Percentiles rank a stretch among this genome's conserved stretches.
Conservation (phyloP, 73 alveolate species). For the Paramecium caudatum region DNA sequence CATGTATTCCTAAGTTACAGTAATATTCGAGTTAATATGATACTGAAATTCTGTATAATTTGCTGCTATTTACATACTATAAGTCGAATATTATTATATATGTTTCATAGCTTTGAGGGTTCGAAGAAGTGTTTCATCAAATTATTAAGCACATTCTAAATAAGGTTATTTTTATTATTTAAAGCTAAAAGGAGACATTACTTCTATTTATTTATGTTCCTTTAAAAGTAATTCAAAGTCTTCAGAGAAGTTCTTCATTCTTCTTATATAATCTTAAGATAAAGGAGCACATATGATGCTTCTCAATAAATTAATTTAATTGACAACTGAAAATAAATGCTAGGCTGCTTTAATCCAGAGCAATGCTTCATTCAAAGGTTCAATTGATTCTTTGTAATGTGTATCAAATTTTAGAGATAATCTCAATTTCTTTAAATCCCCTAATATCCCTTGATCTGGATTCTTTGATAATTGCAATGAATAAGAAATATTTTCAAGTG, state of each 20-base stretch:
- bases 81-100: not conserved
- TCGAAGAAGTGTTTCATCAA: not conserved
- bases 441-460: not conserved
- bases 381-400: conserved; percentile 20
- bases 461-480: not conserved
- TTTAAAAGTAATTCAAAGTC: conserved; percentile 8
- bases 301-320: not conserved
- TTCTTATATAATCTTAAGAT: conserved; percentile 49
- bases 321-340: not conserved
- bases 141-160: conserved; percentile 3
- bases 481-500: not conserved
- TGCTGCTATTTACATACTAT: not conserved
- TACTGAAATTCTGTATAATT: conserved; percentile 21
- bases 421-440: conserved; percentile 17
- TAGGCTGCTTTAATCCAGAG: conserved; percentile 41
- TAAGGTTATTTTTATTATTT: conserved; percentile 48
- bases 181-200: conserved; percentile 47
- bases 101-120: not conserved
- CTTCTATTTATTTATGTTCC: conserved; percentile 43
- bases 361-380: conserved; percentile 8
- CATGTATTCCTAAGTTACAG: not conserved
- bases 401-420: not conserved
- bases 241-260: conserved; percentile 15
- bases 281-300: not conserved
- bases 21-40: not conserved